Base-by-base conservation (phyloP, 768 basidiomycete species). In the Tremella mesenterica region DNA sequence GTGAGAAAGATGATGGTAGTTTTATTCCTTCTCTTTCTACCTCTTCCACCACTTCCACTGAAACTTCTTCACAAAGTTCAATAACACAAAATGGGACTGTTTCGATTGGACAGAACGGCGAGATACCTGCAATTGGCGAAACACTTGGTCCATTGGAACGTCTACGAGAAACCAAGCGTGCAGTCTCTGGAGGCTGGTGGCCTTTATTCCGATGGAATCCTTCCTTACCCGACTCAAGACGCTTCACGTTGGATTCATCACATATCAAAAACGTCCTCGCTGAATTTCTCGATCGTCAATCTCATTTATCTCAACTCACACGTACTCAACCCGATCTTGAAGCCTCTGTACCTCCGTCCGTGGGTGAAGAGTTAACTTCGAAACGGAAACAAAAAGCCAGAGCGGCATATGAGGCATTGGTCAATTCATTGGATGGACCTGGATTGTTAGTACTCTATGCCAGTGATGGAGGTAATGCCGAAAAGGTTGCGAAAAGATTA, bases 141-240 rank as follows among this genome's bases (percentile, higher is more conserved):
- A 60, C 57, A 25, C 76, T 83, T 0, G 78, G 84, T 0, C 88
- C 92, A 2, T 81, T 99, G 30, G 83, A 92, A 29, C 76, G 97
- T n/a, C 78, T 99, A 53, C 92, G 95, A 77, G 90, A 93, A 77
- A 99, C 92, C 23, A 99, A 97, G 71, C 80, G 90, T 46, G 93
- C 93, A 4, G 87, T 97, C 34, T 92, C 96, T 63, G 81, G 86
- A 9, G 93, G 93, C 2, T 93, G 92, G 75, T 97, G 95, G 95
- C 93, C 93, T 0, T 77, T 97, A 48, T 99, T 97, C 78, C 81
- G 95, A 52, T 99, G 93, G 92, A 85, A 99, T 73, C 95, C 95
- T 0, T 79, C 80, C 64, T 85, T 86, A 72, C 88, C 91, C 64
- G 69, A 71, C 41, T 70, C 69, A 49, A 78, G 83, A 67, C 85